A percentile compares a stretch with the other conserved stretches of the same genome.
Conservation (phyloP, 768 basidiomycete genomes). For the Lactarius pseudohatsudake region DNA sequence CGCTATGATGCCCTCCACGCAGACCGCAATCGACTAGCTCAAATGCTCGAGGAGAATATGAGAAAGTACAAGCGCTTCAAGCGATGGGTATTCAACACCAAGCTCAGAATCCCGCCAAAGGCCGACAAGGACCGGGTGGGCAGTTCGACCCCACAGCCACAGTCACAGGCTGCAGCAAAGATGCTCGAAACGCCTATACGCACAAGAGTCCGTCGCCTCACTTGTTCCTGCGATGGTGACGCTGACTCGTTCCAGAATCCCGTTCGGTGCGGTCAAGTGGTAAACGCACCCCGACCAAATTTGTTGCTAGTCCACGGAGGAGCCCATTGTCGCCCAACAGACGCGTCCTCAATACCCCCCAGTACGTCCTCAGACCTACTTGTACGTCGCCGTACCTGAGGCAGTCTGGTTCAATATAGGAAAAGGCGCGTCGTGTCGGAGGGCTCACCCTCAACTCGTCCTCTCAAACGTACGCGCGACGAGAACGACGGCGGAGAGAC, state of each 20-base stretch:
- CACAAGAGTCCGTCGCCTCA: conserved; percentile 11
- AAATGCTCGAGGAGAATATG: conserved; percentile 1
- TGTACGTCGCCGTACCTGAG: not conserved
- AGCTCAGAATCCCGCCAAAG: not conserved
- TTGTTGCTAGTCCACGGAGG: not conserved
- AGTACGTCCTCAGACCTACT: not conserved
- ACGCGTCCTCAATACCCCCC: conserved; percentile 17
- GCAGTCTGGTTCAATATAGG: conserved; percentile 6
- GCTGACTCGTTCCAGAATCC: conserved; percentile 8
- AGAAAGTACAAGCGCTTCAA: conserved; percentile 25
- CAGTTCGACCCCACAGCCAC: conserved; percentile 1
- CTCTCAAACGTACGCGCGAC: conserved; percentile 6
- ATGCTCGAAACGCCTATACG: conserved; percentile 22
- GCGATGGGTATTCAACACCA: conserved; percentile 9
- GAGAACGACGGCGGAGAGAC: conserved; percentile 7
- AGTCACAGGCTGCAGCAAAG: conserved; percentile 4
- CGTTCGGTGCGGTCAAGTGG: not conserved
- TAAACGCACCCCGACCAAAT: conserved; percentile 3
- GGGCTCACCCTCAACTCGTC: conserved; percentile 4
- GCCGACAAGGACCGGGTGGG: not conserved
- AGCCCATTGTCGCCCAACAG: conserved; percentile 5
- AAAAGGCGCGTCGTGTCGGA: conserved; percentile 5
- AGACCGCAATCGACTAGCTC: conserved; percentile 13
- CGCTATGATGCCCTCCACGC: conserved; percentile 22
- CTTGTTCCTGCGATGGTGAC: not conserved